Conservation (phyloP, 129 eudicot genomes). For the Pulicaria dysenterica region DNA sequence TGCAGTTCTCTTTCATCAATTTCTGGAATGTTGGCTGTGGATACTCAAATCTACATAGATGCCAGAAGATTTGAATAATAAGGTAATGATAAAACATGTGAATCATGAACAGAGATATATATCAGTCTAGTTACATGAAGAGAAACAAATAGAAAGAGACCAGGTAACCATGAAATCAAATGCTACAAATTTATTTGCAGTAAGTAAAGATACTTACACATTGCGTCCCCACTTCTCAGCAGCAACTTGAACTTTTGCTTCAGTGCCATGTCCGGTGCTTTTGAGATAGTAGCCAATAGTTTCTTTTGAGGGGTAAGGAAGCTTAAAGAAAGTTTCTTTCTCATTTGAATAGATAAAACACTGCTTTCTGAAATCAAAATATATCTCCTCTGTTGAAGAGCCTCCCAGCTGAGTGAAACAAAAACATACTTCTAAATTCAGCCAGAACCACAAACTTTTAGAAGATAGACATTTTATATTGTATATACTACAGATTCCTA, state of each 20-base stretch:
- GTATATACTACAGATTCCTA: background rate
- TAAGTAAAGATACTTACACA: slow-evolving; percentile 54
- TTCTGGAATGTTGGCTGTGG: slow-evolving; percentile 97
- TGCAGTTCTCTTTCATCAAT: slow-evolving; percentile 83
- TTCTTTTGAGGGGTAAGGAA: slow-evolving; percentile 95
- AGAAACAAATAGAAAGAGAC: background rate
- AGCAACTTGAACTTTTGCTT: slow-evolving; percentile 82
- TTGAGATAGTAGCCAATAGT: slow-evolving; percentile 82
- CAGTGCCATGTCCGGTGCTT: slow-evolving; percentile 88
- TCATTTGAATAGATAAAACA: slow-evolving; percentile 80
- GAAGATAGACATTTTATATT: background rate
- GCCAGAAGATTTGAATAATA: slow-evolving; percentile 14
- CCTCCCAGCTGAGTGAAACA: slow-evolving; percentile 53
- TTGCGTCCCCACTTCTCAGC: slow-evolving; percentile 97
- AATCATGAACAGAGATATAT: background rate
- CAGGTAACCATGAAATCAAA: slow-evolving; percentile 2
- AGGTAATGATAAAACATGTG: background rate
- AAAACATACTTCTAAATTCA: slow-evolving; percentile 19
- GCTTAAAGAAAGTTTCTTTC: slow-evolving; percentile 73
- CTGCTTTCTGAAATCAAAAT: slow-evolving; percentile 95
- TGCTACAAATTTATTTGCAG: slow-evolving; percentile 7
- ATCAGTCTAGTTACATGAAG: background rate
- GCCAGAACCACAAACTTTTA: background rate
- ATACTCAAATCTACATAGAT: slow-evolving; percentile 76
- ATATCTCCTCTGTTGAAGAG: slow-evolving; percentile 72